These are phyloP conservation scores for Kwoniella bestiolae DNA, from an alignment of 768 basidiomycete genomes.

Conservation along the genomic window DNA sequence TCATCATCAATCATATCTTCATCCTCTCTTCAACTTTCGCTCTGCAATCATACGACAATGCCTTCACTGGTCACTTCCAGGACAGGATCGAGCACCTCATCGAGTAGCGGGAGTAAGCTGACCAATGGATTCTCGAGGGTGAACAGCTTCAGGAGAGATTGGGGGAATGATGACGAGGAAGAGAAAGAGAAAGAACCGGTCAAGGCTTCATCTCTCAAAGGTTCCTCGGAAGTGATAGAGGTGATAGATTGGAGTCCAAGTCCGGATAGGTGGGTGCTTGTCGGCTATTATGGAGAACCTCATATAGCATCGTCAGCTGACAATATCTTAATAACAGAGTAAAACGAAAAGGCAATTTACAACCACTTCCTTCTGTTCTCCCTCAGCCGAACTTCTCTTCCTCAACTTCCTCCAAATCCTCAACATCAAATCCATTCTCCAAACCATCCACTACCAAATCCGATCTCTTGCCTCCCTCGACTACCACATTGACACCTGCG, in stretches of 20 bases:
- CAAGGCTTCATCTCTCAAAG: not conserved
- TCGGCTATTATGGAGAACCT: not conserved
- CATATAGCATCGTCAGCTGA: not conserved
- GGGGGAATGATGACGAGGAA: constrained; percentile 30
- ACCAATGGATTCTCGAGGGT: constrained; percentile 39
- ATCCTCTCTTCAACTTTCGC: not conserved
- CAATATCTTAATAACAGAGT: constrained; percentile 11
- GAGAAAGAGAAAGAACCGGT: not conserved
- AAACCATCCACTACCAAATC: not conserved
- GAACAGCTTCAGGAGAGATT: constrained; percentile 48
- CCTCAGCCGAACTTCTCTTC: constrained; percentile 12
- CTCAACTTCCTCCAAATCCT: not conserved
- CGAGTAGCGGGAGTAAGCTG: not conserved
- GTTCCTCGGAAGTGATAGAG: constrained; percentile 20
- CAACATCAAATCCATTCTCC: not conserved
- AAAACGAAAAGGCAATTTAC: constrained; percentile 21
- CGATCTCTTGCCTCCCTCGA: not conserved
- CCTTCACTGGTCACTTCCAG: constrained; percentile 21
- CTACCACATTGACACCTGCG: constrained; percentile 31
- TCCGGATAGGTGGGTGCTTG: constrained; percentile 25
- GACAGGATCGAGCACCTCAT: not conserved
- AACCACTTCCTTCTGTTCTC: constrained; percentile 12
- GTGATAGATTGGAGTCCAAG: constrained; percentile 32
- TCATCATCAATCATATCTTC: not conserved
- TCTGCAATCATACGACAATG: constrained; percentile 9